phyloP scores from a whole-genome alignment of 108 stramenopile species.

The Mediolabrus comicus region DNA sequence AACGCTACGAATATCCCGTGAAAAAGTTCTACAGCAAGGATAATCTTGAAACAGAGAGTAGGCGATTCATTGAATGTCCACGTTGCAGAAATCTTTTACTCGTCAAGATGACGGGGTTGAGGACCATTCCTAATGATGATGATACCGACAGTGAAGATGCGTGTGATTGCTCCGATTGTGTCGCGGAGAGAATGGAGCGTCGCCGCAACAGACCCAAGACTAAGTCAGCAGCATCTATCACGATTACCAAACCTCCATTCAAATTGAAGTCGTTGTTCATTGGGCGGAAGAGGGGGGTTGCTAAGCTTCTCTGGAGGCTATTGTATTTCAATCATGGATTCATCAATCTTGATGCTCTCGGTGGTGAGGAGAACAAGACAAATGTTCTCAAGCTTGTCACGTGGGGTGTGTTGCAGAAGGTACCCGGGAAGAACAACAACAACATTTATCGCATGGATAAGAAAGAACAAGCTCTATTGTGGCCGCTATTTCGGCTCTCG shows the following conservation, averaged over 20 bases:
- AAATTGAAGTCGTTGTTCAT: neutral
- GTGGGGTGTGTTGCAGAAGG: neutral
- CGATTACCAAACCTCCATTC: neutral
- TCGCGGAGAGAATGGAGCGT: neutral
- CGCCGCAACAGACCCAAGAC: neutral
- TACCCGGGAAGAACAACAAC: neutral
- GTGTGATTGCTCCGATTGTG: conserved; percentile 5
- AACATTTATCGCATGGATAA: neutral
- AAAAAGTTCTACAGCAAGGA: neutral
- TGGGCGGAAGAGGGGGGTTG: neutral
- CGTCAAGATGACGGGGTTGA: neutral
- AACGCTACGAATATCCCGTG: neutral
- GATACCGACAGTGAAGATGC: neutral
- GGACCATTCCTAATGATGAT: neutral
- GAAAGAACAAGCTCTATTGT: neutral
- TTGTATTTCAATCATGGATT: neutral
- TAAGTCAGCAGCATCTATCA: neutral
- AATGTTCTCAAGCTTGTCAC: neutral
- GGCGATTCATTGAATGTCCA: neutral
- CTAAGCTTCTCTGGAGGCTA: neutral
- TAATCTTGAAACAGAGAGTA: neutral
- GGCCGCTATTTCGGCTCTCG: neutral
- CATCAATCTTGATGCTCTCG: neutral
- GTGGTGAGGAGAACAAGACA: neutral
- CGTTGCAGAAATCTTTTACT: neutral